Base-by-base conservation (phyloP, 169 alveolate species). In the Nephromyces sp. region DNA sequence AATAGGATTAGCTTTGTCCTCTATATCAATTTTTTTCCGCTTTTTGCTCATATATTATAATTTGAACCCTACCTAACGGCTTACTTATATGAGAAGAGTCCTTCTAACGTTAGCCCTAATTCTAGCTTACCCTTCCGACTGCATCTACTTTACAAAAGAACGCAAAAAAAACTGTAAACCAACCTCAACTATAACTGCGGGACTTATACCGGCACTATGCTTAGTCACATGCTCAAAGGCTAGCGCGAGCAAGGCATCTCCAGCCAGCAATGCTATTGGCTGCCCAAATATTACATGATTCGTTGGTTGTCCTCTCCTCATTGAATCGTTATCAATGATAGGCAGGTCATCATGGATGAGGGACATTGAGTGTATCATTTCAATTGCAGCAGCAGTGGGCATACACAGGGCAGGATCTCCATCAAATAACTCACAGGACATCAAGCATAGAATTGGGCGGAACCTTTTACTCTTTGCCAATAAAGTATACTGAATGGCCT, bases 361-460 rank as follows among this genome's bases (percentile, higher is more conserved):
- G 2, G 75, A 68, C 75, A 68, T 68, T 30, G 72, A 21, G 34
- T 68, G 75, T 15, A 68, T 51, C 75, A 68, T 68, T 57, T 68
- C 75, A 21, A 68, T 3, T 6, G 75, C 75, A 28, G 53, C 75
- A 22, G 75, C 75, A n/a, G 73, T 53, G 31, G 75, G 75, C 75
- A 68, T 68, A 35, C 68, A 43, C n/a, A 6, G 24, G 28, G 33
- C 3, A 43, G 15, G 43, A 22, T 5, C 3, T 53, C 71, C 71
- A 8, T 53, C 71, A 8, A 65, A 6, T 8, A 32, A 2, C 6
- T 65, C 71, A 25, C 73, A 67, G 1, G 70, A 27, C 6, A 24
- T 6, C 4, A 67, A 51, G 34, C 75, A 68, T 31, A 34, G 3
- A 29, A 68, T 15, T 15, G 75, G 75, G 21, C 75, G 51, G 21